Conservation (phyloP, 2,329 filamentous ascomycete species). For the Pseudogymnoascus sp. region DNA sequence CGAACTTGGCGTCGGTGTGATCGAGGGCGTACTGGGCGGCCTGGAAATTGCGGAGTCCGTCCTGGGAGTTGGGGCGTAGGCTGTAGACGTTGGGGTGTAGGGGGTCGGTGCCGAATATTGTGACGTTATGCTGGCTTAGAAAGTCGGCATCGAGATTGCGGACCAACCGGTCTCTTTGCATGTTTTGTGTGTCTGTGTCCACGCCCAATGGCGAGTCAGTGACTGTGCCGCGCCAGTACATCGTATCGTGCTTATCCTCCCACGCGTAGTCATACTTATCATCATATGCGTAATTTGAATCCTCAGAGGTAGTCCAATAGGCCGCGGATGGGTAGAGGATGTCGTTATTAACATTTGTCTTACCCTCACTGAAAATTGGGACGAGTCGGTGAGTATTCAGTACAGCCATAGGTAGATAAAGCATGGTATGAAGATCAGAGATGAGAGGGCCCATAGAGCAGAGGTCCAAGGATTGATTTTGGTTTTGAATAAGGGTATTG, state of each 20-base stretch:
- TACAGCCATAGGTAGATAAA: conserved; percentile 45
- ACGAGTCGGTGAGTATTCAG: conserved; percentile 45
- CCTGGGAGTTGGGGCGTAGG: not conserved
- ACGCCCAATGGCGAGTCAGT: conserved; percentile 48
- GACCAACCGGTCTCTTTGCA: conserved; percentile 51
- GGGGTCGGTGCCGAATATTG: conserved; percentile 28
- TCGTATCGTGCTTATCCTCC: conserved; percentile 44
- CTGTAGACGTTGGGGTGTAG: not conserved
- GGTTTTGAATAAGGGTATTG: conserved; percentile 47
- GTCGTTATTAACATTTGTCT: conserved; percentile 54
- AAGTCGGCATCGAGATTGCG: conserved; percentile 44
- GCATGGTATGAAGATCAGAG: conserved; percentile 43
- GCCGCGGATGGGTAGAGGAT: conserved; percentile 56
- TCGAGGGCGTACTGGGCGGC: conserved; percentile 26
- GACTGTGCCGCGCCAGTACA: conserved; percentile 54
- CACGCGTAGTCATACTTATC: conserved; percentile 46
- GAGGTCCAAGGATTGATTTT: conserved; percentile 48
- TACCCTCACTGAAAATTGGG: conserved; percentile 54
- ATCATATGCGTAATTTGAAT: conserved; percentile 51
- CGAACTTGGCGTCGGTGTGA: conserved; percentile 29
- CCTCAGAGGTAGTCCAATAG: conserved; percentile 44
- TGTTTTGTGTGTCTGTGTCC: conserved; percentile 41
- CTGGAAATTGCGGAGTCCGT: conserved; percentile 33
- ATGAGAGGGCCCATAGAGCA: conserved; percentile 46
- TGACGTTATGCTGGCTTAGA: conserved; percentile 32